phyloP scores from a whole-genome alignment of 305 asterid genomes.

The Fraxinus latifolia region DNA sequence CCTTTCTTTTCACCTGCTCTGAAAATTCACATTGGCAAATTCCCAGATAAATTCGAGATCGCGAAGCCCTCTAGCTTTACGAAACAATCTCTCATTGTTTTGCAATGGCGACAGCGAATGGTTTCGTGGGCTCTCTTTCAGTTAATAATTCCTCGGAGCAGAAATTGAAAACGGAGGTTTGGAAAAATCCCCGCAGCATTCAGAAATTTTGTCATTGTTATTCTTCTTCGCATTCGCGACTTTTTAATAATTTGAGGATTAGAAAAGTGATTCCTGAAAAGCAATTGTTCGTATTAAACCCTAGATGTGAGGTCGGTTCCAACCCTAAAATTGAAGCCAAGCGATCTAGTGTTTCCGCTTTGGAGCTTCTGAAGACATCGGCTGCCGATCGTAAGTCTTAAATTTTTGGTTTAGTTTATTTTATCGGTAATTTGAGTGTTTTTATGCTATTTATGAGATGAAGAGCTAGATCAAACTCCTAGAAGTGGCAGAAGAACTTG shows the following conservation, averaged over 20 bases:
- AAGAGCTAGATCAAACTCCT: not conserved
- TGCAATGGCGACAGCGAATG: conserved; percentile 54
- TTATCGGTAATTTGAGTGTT: conserved; percentile 16
- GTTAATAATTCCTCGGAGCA: conserved; percentile 15
- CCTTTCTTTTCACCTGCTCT: conserved; percentile 15
- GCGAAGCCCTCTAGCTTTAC: conserved; percentile 29
- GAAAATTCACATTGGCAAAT: not conserved
- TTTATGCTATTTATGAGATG: not conserved
- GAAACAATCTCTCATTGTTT: conserved; percentile 3
- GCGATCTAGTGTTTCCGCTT: conserved; percentile 61
- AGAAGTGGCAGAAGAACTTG: not conserved
- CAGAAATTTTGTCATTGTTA: conserved; percentile 29
- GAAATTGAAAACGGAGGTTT: conserved; percentile 22
- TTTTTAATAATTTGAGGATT: conserved; percentile 24
- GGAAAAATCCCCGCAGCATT: conserved; percentile 21
- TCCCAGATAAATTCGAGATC: conserved; percentile 10
- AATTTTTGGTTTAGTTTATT: not conserved
- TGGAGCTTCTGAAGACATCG: conserved; percentile 52
- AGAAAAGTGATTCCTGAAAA: conserved; percentile 22
- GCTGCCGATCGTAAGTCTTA: not conserved
- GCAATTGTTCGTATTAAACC: conserved; percentile 31
- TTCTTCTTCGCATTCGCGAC: conserved; percentile 20
- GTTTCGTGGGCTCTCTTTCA: conserved; percentile 36
- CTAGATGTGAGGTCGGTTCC: conserved; percentile 44
- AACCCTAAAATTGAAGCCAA: conserved; percentile 32